These are phyloP conservation scores for Solanum pennellii DNA, from an alignment of 257 asterid genomes.

Conservation along the genomic window DNA sequence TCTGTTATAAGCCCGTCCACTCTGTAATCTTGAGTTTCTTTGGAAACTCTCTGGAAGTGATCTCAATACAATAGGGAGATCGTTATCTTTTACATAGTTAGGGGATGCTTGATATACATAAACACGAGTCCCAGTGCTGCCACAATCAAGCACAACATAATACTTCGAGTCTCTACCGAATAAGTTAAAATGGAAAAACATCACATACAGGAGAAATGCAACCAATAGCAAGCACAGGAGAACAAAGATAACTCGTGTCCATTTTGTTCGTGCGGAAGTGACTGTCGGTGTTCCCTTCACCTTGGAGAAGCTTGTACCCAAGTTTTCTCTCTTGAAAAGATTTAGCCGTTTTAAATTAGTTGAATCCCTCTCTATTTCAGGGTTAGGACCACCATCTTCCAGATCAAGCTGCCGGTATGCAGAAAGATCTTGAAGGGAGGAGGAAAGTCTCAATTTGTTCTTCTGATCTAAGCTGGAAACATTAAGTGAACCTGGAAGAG, in stretches of 20 bases:
- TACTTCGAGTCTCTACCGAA: conserved; percentile 47
- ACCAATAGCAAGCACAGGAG: conserved; percentile 54
- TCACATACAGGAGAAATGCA: conserved; percentile 36
- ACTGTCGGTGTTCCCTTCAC: conserved; percentile 34
- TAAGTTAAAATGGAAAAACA: conserved; percentile 48
- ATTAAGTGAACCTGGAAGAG: conserved; percentile 40
- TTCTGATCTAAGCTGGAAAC: conserved; percentile 33
- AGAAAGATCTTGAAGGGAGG: conserved; percentile 91
- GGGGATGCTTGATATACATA: conserved; percentile 71
- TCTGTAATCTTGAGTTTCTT: conserved; percentile 42
- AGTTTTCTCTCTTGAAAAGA: conserved; percentile 35
- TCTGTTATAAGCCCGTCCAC: conserved; percentile 86
- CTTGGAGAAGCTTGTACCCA: conserved; percentile 72
- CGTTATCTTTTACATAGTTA: conserved; percentile 38
- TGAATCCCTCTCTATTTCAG: conserved; percentile 29
- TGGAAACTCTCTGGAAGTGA: conserved; percentile 73
- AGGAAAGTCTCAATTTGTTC: conserved; percentile 46
- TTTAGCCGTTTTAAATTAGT: conserved; percentile 20
- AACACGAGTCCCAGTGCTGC: conserved; percentile 98
- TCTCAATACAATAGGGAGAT: conserved; percentile 59
- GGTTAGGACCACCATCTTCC: conserved; percentile 33
- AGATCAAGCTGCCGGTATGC: conserved; percentile 44
- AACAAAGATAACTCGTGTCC: conserved; percentile 36
- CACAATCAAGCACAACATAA: conserved; percentile 90
- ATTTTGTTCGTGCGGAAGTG: conserved; percentile 40